Evolutionary conservation across 2,329 filamentous ascomycete genomes (phyloP), one percentile per base, ranked within the genome.

Genomic region (Zasmidium cellare): DNA sequence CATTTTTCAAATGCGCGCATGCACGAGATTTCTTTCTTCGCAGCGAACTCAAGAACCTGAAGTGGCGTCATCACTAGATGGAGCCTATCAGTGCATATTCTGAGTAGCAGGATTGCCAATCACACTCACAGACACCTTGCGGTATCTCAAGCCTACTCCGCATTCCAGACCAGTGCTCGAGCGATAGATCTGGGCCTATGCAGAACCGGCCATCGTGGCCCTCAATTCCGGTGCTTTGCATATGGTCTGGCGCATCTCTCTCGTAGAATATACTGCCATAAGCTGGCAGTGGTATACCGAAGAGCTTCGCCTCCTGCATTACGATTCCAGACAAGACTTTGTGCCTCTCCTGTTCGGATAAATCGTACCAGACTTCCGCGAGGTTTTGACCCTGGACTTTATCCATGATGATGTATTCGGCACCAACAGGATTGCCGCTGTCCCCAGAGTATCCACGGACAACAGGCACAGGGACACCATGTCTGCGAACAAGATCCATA

Each of bases 181-280:
- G 59, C 28, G 64, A 70, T 38, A 65, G 67, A 49, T 72, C 67
- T 24, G 72, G 72, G 19, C 72, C 72, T 57, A 75, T 54, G 55
- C 71, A 74, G 54, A 49, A 28, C 46, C 25, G 19, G 14, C 18
- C 20, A 1, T 19, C 44, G 20, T 14, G 19, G 51, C 31, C 49
- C 23, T 18, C 51, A 19, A 45, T 28, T 49, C 45, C 48, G 25
- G 53, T 63, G 5, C 2, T 64, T 51, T 31, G 56, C 25, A 55
- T 57, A 12, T 46, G 25, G 14, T 31, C 9, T 47, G 63, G 53
- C 19, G 69, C 41, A 47, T 69, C 65, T 9, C 38, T 46, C 67
- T 75, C 58, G 71, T 67, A 55, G 53, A 67, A 74, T 14, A 74
- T 35, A 55, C 70, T 72, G 3, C 70, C 70, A 51, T 61, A 67